Conservation (phyloP, 2,329 filamentous ascomycete genomes). For the Teratosphaeria zuluensis region DNA sequence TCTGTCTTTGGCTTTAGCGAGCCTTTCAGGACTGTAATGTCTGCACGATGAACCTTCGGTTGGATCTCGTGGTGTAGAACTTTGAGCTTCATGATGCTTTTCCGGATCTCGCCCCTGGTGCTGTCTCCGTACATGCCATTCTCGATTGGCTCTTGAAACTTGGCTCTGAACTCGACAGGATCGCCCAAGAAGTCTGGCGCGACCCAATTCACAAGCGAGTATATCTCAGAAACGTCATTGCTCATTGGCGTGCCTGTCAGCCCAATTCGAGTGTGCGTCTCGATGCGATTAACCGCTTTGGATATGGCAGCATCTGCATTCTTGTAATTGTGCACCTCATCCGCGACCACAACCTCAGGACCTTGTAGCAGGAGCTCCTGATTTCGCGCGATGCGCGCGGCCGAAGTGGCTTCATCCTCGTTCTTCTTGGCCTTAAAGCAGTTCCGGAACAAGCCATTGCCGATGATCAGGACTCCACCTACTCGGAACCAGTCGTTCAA, state of each 20-base stretch:
- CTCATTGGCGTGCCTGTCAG: slow-evolving; percentile 79
- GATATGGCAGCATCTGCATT: slow-evolving; percentile 49
- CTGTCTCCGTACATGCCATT: slow-evolving; percentile 62
- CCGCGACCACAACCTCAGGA: slow-evolving; percentile 67
- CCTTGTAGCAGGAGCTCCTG: slow-evolving; percentile 45
- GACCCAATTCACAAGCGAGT: slow-evolving; percentile 80
- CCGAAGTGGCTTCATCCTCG: slow-evolving; percentile 12
- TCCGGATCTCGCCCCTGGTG: slow-evolving; percentile 43
- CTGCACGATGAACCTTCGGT: slow-evolving; percentile 69
- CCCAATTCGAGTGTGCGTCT: slow-evolving; percentile 63
- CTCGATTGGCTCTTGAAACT: slow-evolving; percentile 66
- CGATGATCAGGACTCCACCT: slow-evolving; percentile 68
- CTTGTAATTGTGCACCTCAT: slow-evolving; percentile 78
- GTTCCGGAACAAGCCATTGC: slow-evolving; percentile 59
- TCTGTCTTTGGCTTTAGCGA: slow-evolving; percentile 68
- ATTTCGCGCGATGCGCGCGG: slow-evolving; percentile 27
- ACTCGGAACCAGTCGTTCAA: slow-evolving; percentile 51
- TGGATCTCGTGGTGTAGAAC: slow-evolving; percentile 62
- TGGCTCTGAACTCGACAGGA: slow-evolving; percentile 54
- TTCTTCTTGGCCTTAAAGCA: slow-evolving; percentile 37
- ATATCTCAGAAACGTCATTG: slow-evolving; percentile 78
- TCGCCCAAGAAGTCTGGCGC: slow-evolving; percentile 68
- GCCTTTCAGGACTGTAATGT: slow-evolving; percentile 55
- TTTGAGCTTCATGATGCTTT: slow-evolving; percentile 55
- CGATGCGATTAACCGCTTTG: slow-evolving; percentile 48